A percentile compares a stretch with the other conserved stretches of the same genome.
phyloP scores from a whole-genome alignment of 2,329 filamentous ascomycete genomes.

The Scortechinia acanthostroma region DNA sequence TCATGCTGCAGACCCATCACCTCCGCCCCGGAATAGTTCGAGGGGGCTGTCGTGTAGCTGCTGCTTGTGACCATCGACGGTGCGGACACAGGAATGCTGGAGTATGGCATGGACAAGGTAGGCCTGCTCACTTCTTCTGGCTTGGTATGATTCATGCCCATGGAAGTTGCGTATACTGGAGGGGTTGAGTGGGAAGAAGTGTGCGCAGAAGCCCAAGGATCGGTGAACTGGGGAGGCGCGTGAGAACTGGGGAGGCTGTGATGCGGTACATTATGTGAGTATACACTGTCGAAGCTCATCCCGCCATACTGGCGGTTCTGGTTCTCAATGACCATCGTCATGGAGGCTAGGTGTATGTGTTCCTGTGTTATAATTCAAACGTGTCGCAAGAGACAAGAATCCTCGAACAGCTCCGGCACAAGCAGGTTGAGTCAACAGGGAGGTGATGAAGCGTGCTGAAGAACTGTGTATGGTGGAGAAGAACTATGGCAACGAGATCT shows the following conservation, averaged over 20 bases:
- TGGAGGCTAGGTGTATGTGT: neutral
- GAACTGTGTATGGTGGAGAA: too few relatives aligned
- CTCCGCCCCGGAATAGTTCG: neutral
- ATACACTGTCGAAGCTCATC: neutral
- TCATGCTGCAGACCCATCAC: neutral
- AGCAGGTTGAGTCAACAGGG: too few relatives aligned
- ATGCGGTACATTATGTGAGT: neutral
- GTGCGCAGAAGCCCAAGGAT: slow-evolving; percentile 1
- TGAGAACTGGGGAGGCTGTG: neutral
- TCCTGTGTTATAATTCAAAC: too few relatives aligned
- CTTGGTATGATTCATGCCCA: neutral
- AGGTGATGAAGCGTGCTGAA: too few relatives aligned
- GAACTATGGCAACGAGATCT: too few relatives aligned
- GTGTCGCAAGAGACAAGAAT: too few relatives aligned
- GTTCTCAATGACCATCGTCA: slow-evolving; percentile 3
- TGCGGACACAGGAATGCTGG: slow-evolving; percentile 1
- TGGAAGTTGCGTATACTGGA: neutral
- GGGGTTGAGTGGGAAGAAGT: neutral
- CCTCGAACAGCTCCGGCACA: too few relatives aligned
- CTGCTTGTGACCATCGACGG: neutral
- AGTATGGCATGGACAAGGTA: neutral
- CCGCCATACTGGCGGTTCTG: slow-evolving; percentile 2
- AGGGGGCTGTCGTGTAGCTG: neutral
- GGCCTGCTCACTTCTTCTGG: neutral
- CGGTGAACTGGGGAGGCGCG: slow-evolving; percentile 1